Conservation (phyloP, 768 basidiomycete species). For the Boletus rubroflammeus region DNA sequence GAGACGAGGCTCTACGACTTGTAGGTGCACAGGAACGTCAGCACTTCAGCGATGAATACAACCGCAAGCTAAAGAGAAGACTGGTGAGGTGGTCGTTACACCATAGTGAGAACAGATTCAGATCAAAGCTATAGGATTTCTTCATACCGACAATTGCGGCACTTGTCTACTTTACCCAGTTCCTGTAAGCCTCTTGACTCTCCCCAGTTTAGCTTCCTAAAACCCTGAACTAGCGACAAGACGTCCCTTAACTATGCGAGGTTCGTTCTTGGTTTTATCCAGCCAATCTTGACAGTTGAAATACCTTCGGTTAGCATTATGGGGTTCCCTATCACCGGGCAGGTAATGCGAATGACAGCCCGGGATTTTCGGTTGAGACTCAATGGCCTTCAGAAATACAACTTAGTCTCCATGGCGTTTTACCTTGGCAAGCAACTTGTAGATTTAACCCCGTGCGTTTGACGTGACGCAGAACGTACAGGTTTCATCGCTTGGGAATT, state of each 20-base stretch:
- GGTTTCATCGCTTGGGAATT: background rate
- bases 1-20: slow-evolving; percentile 52
- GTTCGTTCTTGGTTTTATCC: background rate
- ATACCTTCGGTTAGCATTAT: background rate
- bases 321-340: background rate
- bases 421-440: background rate
- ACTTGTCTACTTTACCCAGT: background rate
- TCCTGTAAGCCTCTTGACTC: background rate
- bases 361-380: background rate
- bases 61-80: slow-evolving; percentile 28
- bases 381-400: background rate
- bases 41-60: slow-evolving; percentile 59
- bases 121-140: background rate
- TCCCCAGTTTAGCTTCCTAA: background rate
- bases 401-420: background rate
- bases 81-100: background rate
- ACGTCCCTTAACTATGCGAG: background rate
- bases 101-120: background rate
- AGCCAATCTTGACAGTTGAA: background rate
- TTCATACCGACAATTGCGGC: background rate
- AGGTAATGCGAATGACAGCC: background rate
- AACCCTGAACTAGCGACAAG: background rate
- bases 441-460: background rate
- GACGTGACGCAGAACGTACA: background rate
- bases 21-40: slow-evolving; percentile 39